Evolutionary conservation across 2,329 filamentous ascomycete genomes (phyloP).

Genomic region (Aureobasidium musti): DNA sequence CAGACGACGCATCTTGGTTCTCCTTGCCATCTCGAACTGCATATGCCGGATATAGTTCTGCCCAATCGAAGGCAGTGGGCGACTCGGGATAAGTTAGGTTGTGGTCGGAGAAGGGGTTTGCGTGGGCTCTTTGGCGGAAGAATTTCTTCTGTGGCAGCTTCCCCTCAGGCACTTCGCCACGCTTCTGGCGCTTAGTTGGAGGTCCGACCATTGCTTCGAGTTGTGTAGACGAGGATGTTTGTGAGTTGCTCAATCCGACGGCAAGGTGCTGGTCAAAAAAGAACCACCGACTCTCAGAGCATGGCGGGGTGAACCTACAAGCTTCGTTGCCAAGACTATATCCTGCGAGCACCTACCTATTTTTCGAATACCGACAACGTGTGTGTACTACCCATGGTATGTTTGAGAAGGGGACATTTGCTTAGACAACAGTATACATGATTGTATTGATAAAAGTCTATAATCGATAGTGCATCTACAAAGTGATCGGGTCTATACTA

Average conservation of each 20-base stretch:
- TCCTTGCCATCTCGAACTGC: slow-evolving; percentile 42
- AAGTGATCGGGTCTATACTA: background rate
- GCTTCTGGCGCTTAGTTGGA: slow-evolving; percentile 48
- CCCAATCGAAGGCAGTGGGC: slow-evolving; percentile 90
- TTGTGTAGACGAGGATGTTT: background rate
- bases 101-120: slow-evolving; percentile 98
- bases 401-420: too few relatives aligned
- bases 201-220: slow-evolving; percentile 40
- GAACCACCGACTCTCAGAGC: background rate
- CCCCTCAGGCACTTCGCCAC: slow-evolving; percentile 50
- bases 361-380: background rate
- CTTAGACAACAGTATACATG: too few relatives aligned
- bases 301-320: background rate
- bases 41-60: slow-evolving; percentile 76
- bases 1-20: slow-evolving; percentile 29
- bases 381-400: too few relatives aligned
- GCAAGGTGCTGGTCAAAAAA: slow-evolving; percentile 4
- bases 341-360: too few relatives aligned
- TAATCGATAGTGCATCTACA: background rate
- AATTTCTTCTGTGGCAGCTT: slow-evolving; percentile 90
- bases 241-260: background rate
- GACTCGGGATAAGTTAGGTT: slow-evolving; percentile 76
- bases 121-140: slow-evolving; percentile 93
- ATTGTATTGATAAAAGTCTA: background rate
- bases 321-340: background rate